Base-by-base conservation (phyloP, 345 rosid species). In the Hypericum perforatum region DNA sequence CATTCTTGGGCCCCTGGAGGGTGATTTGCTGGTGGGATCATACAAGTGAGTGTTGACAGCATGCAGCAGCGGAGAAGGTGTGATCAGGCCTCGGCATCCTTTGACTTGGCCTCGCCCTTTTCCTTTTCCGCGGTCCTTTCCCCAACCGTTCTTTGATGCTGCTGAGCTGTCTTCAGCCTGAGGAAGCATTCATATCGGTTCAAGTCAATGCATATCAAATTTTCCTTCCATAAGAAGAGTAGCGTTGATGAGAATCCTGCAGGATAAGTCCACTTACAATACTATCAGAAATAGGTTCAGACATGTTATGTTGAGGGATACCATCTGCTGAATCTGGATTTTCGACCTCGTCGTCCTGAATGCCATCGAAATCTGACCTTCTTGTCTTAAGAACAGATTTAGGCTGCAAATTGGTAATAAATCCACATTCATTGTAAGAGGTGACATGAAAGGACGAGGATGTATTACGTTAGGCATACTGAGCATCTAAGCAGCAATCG, bases 401-500 rank as follows among this genome's bases (percentile, higher is more conserved):
- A 43, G 98, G 98, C 98, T 92, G 94, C 41, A 63, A 50, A 0
- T n/a, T 37, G 11, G 45, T 2, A 37, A 22, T 0, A 39, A 12
- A 9, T 56, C 55, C 38, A 8, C 10, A 48, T 37, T 38, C 11
- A 41, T 53, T 7, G 45, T 6, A 49, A 55, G 48, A 44, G 41
- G 41, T 47, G 8, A 13, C 9, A 2, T 7, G 16, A 5, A 43
- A 9, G 8, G 47, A 32, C 47, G 9, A 29, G 8, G 37, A 59
- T n/a, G n/a, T n/a, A n/a, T n/a, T n/a, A n/a, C n/a, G n/a, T n/a
- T n/a, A n/a, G n/a, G n/a, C 74, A 16, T 81, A 92, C 97, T 69
- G 98, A 80, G 76, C 85, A 82, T 71, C 94, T 82, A 58, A 78
- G 82, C 68, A 89, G 82, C 74, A 76, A 64, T 75, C 95, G 74